Conservation (phyloP, 495 filamentous ascomycete species). For the Penicillium egyptiacum region DNA sequence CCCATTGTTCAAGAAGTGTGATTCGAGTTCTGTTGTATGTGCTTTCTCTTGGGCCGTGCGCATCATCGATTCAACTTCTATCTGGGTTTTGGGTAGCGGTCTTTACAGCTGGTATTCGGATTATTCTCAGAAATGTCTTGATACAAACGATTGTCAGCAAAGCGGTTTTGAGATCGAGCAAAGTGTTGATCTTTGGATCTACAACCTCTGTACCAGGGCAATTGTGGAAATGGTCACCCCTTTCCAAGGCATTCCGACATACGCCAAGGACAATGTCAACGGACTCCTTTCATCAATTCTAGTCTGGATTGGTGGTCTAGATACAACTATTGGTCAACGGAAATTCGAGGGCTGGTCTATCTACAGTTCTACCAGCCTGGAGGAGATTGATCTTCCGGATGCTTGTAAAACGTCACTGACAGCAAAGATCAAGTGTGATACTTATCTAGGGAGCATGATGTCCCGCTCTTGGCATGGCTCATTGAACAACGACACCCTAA, state of each 20-base stretch:
- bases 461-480: background rate
- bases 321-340: conserved; percentile 3
- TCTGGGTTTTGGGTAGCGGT: conserved; percentile 62
- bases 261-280: conserved; percentile 20
- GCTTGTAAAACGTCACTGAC: conserved; percentile 7
- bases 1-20: conserved; percentile 28
- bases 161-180: conserved; percentile 28
- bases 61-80: conserved; percentile 48
- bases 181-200: conserved; percentile 58
- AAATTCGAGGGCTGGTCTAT: conserved; percentile 10
- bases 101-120: conserved; percentile 67
- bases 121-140: conserved; percentile 39
- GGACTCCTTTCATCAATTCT: conserved; percentile 12
- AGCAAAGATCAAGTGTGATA: conserved; percentile 5
- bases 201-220: conserved; percentile 73
- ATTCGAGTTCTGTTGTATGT: background rate
- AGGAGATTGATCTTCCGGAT: background rate
- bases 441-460: background rate
- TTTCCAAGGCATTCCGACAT: conserved; percentile 20
- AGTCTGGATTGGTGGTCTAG: conserved; percentile 3
- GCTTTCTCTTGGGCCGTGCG: conserved; percentile 2
- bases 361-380: conserved; percentile 6
- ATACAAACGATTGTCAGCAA: conserved; percentile 38
- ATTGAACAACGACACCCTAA: conserved; percentile 12
- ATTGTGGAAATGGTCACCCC: conserved; percentile 62